Conservation (phyloP, 75 land plant species). For the Sequoiadendron giganteum region DNA sequence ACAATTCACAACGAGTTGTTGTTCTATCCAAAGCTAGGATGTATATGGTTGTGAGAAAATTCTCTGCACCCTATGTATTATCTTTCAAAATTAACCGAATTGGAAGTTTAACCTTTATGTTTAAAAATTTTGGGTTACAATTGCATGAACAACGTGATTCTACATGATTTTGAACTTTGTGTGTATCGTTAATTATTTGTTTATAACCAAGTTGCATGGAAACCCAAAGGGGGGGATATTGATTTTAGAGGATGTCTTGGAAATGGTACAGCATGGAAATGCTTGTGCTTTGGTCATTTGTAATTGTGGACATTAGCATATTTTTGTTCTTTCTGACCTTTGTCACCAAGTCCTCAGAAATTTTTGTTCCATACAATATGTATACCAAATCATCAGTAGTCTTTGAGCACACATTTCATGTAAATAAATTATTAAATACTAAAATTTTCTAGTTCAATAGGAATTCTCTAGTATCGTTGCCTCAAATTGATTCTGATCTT, state of each 20-base stretch:
- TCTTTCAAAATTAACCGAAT: neutral
- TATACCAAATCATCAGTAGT: neutral
- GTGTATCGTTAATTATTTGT: neutral
- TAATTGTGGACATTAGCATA: too few species aligned
- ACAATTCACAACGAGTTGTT: neutral
- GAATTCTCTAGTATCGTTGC: neutral
- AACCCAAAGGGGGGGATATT: too few species aligned
- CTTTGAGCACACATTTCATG: neutral
- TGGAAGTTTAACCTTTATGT: neutral
- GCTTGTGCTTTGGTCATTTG: too few species aligned
- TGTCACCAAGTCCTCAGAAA: neutral
- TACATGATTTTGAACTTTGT: neutral
- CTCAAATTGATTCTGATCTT: neutral
- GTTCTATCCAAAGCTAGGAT: neutral
- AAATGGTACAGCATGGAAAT: too few species aligned
- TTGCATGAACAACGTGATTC: neutral
- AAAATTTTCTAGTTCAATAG: neutral
- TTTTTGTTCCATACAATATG: neutral
- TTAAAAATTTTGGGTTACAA: neutral
- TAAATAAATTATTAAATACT: neutral
- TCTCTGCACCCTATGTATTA: neutral
- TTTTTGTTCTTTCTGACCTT: neutral
- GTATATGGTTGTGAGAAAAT: neutral
- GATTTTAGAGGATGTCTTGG: too few species aligned
- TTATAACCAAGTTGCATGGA: too few species aligned